Conservation (phyloP, 345 rosid genomes). For the Linum tenue region DNA sequence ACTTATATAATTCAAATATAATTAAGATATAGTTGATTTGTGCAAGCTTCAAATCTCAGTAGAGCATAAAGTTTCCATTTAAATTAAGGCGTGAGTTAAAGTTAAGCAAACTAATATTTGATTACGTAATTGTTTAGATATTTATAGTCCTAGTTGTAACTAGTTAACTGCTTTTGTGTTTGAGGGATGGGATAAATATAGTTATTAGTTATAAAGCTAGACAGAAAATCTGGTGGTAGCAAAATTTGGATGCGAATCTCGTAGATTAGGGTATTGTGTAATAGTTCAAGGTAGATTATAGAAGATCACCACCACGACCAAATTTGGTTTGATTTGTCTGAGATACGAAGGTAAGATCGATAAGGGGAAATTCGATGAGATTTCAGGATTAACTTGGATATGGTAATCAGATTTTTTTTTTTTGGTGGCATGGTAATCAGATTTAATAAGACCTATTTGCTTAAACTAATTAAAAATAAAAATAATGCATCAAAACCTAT, state of each 20-base stretch:
- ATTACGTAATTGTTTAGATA: too few species aligned
- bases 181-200: not conserved
- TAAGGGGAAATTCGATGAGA: not conserved
- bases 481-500: not conserved
- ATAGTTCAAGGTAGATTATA: slow-evolving; percentile 16
- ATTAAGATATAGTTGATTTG: too few species aligned
- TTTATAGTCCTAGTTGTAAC: not conserved
- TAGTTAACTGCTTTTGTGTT: not conserved
- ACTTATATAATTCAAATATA: too few species aligned
- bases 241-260: slow-evolving; percentile 24
- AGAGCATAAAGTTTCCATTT: too few species aligned
- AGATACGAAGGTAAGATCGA: slow-evolving; percentile 24
- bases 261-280: slow-evolving; percentile 19
- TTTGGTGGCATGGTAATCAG: not conserved
- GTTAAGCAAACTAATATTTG: too few species aligned
- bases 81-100: too few species aligned
- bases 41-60: too few species aligned
- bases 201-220: not conserved
- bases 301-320: too few species aligned
- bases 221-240: not conserved
- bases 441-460: not conserved
- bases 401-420: not conserved
- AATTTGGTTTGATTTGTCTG: slow-evolving; percentile 16
- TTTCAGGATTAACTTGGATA: not conserved
- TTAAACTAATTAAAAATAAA: too few species aligned